These are phyloP conservation scores for Tetraselmis striata DNA, from an alignment of 139 green algal genomes.

Conservation along the genomic window DNA sequence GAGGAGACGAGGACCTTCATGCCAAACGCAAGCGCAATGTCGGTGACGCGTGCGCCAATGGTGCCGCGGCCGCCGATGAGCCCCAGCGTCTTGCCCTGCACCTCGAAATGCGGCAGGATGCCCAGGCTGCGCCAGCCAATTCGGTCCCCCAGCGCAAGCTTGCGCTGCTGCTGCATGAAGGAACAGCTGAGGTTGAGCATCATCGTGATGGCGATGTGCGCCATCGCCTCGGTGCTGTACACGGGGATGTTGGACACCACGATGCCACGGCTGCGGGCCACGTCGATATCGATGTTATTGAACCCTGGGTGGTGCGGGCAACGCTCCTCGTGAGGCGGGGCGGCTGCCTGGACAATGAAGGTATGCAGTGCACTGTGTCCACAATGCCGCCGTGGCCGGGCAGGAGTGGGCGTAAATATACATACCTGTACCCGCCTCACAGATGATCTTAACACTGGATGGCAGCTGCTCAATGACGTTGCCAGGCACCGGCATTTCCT, in stretches of 20 bases:
- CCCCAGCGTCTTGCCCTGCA: conserved; percentile 17
- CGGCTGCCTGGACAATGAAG: too few species aligned
- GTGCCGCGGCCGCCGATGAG: conserved; percentile 23
- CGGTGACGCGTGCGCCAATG: conserved; percentile 18
- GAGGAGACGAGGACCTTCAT: conserved; percentile 23
- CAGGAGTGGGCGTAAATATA: not conserved
- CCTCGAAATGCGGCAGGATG: conserved; percentile 22
- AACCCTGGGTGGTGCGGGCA: conserved; percentile 1
- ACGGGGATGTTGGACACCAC: conserved; percentile 22
- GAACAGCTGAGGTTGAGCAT: conserved; percentile 16
- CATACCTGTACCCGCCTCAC: conserved; percentile 21
- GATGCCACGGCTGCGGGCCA: conserved; percentile 16
- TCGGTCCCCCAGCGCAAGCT: conserved; percentile 7
- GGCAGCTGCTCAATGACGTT: conserved; percentile 8
- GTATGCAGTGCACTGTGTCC: not conserved
- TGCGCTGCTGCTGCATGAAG: conserved; percentile 16
- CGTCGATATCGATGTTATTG: conserved; percentile 33
- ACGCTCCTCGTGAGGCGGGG: too few species aligned
- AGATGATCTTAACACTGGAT: conserved; percentile 16
- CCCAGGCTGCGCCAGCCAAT: not conserved
- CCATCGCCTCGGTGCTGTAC: conserved; percentile 25
- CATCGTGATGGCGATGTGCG: conserved; percentile 25
- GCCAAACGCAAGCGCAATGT: conserved; percentile 18
- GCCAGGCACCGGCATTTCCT: conserved; percentile 17
- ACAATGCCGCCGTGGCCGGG: too few species aligned